These are phyloP conservation scores for Wickerhamomyces ciferrii DNA, from an alignment of 805 yeast species.

Conservation along the genomic window DNA sequence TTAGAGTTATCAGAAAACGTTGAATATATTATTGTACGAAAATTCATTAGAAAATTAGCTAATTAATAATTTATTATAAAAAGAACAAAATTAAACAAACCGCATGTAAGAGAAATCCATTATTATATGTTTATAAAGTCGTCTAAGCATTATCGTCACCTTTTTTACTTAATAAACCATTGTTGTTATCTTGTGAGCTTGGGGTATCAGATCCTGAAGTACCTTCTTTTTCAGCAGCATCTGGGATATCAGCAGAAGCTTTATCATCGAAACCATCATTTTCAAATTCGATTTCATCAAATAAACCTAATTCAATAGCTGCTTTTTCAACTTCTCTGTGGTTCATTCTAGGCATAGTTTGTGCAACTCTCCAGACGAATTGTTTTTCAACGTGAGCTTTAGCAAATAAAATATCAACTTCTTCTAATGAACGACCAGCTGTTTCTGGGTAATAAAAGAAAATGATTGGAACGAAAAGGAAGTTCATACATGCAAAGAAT, in stretches of 20 bases:
- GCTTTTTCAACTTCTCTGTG: slow-evolving; percentile 54
- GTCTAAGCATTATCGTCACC: background rate
- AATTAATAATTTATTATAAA: background rate
- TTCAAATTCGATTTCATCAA: slow-evolving; percentile 13
- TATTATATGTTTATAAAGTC: background rate
- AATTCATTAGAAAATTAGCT: no score
- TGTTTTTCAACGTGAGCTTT: slow-evolving; percentile 31
- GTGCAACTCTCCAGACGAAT: slow-evolving; percentile 50
- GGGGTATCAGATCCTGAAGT: background rate
- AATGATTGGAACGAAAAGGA: slow-evolving; percentile 54
- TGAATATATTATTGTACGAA: no score
- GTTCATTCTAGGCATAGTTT: slow-evolving; percentile 54
- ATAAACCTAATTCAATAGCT: slow-evolving; percentile 52
- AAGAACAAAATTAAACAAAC: background rate
- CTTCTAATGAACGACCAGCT: slow-evolving; percentile 70
- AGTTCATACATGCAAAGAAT: slow-evolving; percentile 64
- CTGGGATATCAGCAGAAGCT: background rate
- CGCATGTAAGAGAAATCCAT: background rate
- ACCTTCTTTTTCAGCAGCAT: background rate
- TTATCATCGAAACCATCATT: slow-evolving; percentile 10
- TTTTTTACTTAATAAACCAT: background rate
- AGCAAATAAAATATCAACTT: slow-evolving; percentile 60
- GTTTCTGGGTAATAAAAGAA: slow-evolving; percentile 74
- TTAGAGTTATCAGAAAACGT: no score
- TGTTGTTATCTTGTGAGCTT: background rate